Percentiles rank a stretch among this genome's conserved stretches.
phyloP scores from a whole-genome alignment of 2,329 filamentous ascomycete species.

The Mariannaea sp. region DNA sequence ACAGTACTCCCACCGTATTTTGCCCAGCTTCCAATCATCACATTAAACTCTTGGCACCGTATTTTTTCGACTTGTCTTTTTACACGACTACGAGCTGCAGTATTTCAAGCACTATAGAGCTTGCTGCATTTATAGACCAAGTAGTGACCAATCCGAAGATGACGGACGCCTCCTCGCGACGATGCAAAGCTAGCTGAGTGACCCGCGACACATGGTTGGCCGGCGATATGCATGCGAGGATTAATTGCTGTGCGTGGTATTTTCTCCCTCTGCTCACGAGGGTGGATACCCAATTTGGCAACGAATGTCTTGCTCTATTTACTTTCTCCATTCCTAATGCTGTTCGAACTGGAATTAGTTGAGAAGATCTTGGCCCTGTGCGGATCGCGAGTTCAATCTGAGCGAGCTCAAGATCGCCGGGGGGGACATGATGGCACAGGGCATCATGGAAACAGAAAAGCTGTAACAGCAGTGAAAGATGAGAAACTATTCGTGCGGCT shows the following conservation, averaged over 20 bases:
- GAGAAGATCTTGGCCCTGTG: not conserved
- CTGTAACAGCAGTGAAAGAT: no score
- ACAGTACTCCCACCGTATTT: not conserved
- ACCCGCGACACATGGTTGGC: not conserved
- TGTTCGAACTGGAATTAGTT: not conserved
- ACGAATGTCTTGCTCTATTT: not conserved
- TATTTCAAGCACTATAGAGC: not conserved
- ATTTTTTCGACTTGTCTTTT: not conserved
- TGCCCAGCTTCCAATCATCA: no score
- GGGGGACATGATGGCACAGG: slow-evolving; percentile 9
- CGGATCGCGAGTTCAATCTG: slow-evolving; percentile 1
- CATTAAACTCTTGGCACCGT: not conserved
- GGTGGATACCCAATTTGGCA: slow-evolving; percentile 3
- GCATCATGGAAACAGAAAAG: not conserved
- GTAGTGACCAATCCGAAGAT: not conserved
- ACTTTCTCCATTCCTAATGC: slow-evolving; percentile 12
- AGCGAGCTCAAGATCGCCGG: slow-evolving; percentile 2
- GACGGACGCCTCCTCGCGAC: not conserved
- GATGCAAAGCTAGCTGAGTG: not conserved
- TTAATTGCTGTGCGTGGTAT: no score
- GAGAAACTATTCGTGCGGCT: not conserved
- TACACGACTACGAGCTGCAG: not conserved
- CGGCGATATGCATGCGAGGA: not conserved
- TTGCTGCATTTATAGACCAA: no score
- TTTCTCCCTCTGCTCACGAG: slow-evolving; percentile 9